Evolutionary conservation across 345 rosid genomes (phyloP).

Genomic region (Salix arbutifolia): DNA sequence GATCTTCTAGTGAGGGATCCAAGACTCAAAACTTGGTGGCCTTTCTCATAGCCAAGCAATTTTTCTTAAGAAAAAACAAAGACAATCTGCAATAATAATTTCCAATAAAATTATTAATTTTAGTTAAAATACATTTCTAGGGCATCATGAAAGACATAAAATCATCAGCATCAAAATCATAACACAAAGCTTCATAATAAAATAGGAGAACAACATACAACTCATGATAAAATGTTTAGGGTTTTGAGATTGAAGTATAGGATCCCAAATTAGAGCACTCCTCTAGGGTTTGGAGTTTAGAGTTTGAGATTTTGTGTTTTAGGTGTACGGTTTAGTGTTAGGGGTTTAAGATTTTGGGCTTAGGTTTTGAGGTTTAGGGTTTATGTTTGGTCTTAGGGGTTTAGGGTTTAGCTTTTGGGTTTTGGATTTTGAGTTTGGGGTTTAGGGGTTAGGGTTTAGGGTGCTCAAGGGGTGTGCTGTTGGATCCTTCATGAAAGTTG

Average conservation of each 20-base stretch:
- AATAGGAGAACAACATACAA: too few species aligned
- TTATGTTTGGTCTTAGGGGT: constrained; percentile 10
- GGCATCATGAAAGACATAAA: too few species aligned
- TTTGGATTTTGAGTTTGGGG: background rate
- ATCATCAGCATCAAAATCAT: background rate
- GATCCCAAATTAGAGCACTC: too few species aligned
- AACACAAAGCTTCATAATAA: too few species aligned
- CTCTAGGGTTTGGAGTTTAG: constrained; percentile 14
- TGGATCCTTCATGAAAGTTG: too few species aligned
- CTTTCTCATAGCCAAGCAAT: too few species aligned
- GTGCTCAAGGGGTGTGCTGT: background rate
- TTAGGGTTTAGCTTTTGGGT: constrained; percentile 4
- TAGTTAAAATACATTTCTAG: too few species aligned
- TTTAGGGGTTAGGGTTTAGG: constrained; percentile 11
- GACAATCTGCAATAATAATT: too few species aligned
- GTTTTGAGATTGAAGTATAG: background rate
- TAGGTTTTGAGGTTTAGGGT: constrained; percentile 15
- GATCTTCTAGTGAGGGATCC: too few species aligned
- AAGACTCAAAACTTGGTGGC: too few species aligned
- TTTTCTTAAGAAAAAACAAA: too few species aligned
- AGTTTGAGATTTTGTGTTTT: constrained; percentile 16
- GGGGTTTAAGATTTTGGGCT: constrained; percentile 15
- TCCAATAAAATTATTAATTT: too few species aligned
- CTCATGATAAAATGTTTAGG: background rate
- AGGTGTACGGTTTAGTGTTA: constrained; percentile 17